Conservation (phyloP, 2,329 filamentous ascomycete species). For the Didymella arachidicola region DNA sequence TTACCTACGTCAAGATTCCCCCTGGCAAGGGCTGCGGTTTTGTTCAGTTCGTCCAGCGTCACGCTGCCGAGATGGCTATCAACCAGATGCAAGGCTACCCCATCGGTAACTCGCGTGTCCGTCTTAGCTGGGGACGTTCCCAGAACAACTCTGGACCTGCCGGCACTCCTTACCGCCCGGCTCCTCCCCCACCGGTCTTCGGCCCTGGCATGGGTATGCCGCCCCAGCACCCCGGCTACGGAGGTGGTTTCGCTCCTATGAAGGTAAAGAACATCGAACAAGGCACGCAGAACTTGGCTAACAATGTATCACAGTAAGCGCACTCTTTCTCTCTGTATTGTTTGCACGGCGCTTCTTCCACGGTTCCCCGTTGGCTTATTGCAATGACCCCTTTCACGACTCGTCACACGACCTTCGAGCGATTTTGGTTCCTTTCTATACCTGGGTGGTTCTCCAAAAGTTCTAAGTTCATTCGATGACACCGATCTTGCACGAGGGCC, state of each 20-base stretch:
- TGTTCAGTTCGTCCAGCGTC: slow-evolving; percentile 98
- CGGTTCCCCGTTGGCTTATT: slow-evolving; percentile 48
- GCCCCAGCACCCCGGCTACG: slow-evolving; percentile 64
- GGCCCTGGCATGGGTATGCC: slow-evolving; percentile 72
- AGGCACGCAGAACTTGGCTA: slow-evolving; percentile 19
- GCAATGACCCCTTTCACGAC: slow-evolving; percentile 49
- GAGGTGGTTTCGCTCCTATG: slow-evolving; percentile 70
- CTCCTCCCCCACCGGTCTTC: slow-evolving; percentile 79
- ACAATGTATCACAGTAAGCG: slow-evolving; percentile 44
- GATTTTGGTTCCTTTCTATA: slow-evolving; percentile 49
- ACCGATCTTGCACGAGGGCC: slow-evolving; percentile 46
- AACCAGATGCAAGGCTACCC: slow-evolving; percentile 99
- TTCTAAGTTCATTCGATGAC: slow-evolving; percentile 49
- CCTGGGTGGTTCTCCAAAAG: slow-evolving; percentile 51
- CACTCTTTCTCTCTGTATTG: slow-evolving; percentile 47
- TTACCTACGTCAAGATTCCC: slow-evolving; percentile 99
- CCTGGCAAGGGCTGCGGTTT: slow-evolving; percentile 99
- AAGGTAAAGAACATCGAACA: slow-evolving; percentile 59
- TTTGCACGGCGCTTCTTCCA: slow-evolving; percentile 46
- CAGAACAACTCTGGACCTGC: slow-evolving; percentile 99
- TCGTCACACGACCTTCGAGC: slow-evolving; percentile 49
- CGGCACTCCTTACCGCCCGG: slow-evolving; percentile 94
- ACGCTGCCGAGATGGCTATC: slow-evolving; percentile 99
- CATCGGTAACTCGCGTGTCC: slow-evolving; percentile 97
- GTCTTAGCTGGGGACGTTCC: slow-evolving; percentile 94